phyloP scores from a whole-genome alignment of 345 rosid species.

The Corymbia maculata region DNA sequence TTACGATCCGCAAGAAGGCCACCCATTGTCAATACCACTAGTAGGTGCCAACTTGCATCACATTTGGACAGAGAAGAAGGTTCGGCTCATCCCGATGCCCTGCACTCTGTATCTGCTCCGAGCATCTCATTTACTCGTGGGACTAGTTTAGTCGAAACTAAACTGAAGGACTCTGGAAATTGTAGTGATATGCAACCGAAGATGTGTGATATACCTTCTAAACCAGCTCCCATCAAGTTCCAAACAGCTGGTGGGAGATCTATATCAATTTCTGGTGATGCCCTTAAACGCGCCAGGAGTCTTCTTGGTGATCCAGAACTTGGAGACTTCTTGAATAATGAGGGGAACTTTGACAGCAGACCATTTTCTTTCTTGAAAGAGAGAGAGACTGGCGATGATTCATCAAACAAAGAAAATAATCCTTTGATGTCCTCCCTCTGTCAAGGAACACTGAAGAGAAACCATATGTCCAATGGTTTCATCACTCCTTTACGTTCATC shows the following conservation, averaged over 20 bases:
- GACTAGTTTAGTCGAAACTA: slow-evolving; percentile 16
- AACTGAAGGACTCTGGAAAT: slow-evolving; percentile 6
- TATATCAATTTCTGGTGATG: slow-evolving; percentile 77
- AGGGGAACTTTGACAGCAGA: slow-evolving; percentile 21
- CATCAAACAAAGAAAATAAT: slow-evolving; percentile 28
- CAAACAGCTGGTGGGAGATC: slow-evolving; percentile 89
- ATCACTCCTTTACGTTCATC: slow-evolving; percentile 50
- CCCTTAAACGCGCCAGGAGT: slow-evolving; percentile 74
- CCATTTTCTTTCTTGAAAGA: slow-evolving; percentile 20
- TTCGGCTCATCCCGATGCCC: not conserved
- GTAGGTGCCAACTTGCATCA: slow-evolving; percentile 5
- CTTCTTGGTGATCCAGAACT: slow-evolving; percentile 91
- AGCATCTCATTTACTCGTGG: slow-evolving; percentile 16
- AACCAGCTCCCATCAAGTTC: slow-evolving; percentile 57
- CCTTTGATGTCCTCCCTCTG: slow-evolving; percentile 13
- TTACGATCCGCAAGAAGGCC: slow-evolving; percentile 16
- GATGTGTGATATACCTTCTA: slow-evolving; percentile 15
- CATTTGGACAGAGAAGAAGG: slow-evolving; percentile 3
- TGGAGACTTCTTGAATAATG: slow-evolving; percentile 42
- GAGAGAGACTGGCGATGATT: slow-evolving; percentile 10
- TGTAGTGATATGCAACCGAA: slow-evolving; percentile 14
- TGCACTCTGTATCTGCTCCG: slow-evolving; percentile 9
- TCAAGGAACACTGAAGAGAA: slow-evolving; percentile 31
- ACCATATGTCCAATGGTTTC: slow-evolving; percentile 31
- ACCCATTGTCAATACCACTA: slow-evolving; percentile 4